These are phyloP conservation scores for Colletotrichum sp. DNA, from an alignment of 2,329 filamentous ascomycete species.

Conservation along the genomic window DNA sequence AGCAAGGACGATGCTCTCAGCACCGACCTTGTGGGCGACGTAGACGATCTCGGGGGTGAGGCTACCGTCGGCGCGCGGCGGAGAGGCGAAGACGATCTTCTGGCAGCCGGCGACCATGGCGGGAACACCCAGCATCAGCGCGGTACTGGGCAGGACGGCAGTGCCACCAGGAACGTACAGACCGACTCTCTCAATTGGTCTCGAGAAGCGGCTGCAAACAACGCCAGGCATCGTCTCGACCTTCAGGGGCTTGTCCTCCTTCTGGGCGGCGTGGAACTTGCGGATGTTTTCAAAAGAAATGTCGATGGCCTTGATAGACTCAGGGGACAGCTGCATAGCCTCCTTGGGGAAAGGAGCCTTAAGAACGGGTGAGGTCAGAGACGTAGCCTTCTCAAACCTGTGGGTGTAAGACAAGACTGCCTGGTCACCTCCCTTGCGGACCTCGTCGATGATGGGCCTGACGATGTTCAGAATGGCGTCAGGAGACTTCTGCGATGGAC, in stretches of 20 bases:
- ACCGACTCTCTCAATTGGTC: conserved; percentile 94
- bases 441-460: conserved; percentile 87
- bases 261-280: conserved; percentile 92
- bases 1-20: conserved; percentile 93
- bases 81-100: conserved; percentile 92
- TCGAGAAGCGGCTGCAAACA: conserved; percentile 88
- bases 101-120: conserved; percentile 97
- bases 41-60: conserved; percentile 98
- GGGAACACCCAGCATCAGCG: conserved; percentile 96
- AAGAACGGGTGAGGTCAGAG: conserved; percentile 86
- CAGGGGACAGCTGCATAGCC: conserved; percentile 79
- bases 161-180: conserved; percentile 96
- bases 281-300: conserved; percentile 92
- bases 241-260: conserved; percentile 78
- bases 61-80: conserved; percentile 86
- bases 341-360: conserved; percentile 85
- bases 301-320: conserved; percentile 93
- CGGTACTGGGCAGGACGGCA: conserved; percentile 94
- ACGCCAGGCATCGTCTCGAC: conserved; percentile 99
- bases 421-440: conserved; percentile 83
- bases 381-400: conserved; percentile 97
- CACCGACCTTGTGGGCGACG: conserved; percentile 94
- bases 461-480: conserved; percentile 93
- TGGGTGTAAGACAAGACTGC: conserved; percentile 93
- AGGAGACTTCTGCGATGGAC: conserved; percentile 93